A percentile compares a stretch with the other conserved stretches of the same genome.
Evolutionary conservation across 768 basidiomycete species (phyloP).

Genomic region (Sporobolomyces phaffii): DNA sequence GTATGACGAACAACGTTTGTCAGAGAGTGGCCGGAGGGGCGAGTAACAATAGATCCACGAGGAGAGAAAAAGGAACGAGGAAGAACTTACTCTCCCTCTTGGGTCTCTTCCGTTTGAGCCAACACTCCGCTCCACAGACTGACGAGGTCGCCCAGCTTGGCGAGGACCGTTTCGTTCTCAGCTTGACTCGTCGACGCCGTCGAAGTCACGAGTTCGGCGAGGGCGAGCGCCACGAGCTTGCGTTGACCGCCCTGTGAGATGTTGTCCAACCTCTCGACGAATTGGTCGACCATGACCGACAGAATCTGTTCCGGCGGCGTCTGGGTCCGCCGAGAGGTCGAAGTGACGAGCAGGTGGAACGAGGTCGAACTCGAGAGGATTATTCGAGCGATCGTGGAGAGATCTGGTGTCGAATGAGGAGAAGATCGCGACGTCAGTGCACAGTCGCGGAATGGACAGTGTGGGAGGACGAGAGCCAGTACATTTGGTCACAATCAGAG

Average conservation of each 20-base stretch:
- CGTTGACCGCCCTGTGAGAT: conserved; percentile 79
- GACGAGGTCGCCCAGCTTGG: conserved; percentile 69
- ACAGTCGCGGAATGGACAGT: too few relatives aligned
- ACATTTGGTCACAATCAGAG: conserved; percentile 55
- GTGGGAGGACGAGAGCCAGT: too few relatives aligned
- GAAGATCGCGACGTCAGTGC: neutral
- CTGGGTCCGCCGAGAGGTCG: conserved; percentile 53
- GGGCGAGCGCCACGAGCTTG: conserved; percentile 76
- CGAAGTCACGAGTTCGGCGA: conserved; percentile 69
- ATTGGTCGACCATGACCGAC: conserved; percentile 66
- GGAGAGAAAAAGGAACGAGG: neutral
- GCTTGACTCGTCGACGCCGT: too few relatives aligned
- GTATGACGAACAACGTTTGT: too few relatives aligned
- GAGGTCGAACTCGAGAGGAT: conserved; percentile 60
- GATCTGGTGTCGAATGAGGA: conserved; percentile 43
- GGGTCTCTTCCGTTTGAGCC: conserved; percentile 72
- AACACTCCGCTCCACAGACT: conserved; percentile 85
- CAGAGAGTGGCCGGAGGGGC: too few relatives aligned
- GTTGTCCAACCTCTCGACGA: conserved; percentile 76
- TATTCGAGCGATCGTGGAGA: conserved; percentile 69
- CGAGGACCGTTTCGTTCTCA: conserved; percentile 66
- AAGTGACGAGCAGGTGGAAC: conserved; percentile 66
- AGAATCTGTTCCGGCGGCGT: conserved; percentile 57
- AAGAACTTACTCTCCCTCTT: conserved; percentile 37
- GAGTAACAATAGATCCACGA: neutral